A percentile compares a stretch with the other conserved stretches of the same genome.
These are phyloP conservation scores for Amanita pseudoporphyria DNA, from an alignment of 768 basidiomycete species.

Conservation along the genomic window DNA sequence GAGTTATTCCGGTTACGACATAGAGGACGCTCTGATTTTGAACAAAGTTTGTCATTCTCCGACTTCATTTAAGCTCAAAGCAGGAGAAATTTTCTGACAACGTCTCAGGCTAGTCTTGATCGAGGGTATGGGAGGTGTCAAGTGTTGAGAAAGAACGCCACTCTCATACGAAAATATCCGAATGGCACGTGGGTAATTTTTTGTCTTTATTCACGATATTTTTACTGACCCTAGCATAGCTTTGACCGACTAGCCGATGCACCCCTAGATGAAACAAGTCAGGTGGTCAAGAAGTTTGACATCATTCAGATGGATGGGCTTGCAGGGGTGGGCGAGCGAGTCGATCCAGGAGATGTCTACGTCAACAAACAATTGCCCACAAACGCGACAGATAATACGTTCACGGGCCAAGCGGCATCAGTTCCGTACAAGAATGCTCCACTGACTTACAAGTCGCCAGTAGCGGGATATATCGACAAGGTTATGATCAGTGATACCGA, in stretches of 20 bases:
- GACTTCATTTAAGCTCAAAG: not conserved
- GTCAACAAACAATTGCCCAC: slow-evolving; percentile 96
- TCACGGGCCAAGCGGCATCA: slow-evolving; percentile 73
- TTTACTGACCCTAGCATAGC: slow-evolving; percentile 26
- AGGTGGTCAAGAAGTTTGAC: slow-evolving; percentile 74
- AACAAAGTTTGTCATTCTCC: slow-evolving; percentile 55
- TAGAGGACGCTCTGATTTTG: slow-evolving; percentile 95
- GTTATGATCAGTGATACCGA: slow-evolving; percentile 97
- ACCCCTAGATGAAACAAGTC: slow-evolving; percentile 74
- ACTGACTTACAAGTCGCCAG: slow-evolving; percentile 88
- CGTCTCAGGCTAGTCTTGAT: slow-evolving; percentile 77
- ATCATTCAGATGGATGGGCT: slow-evolving; percentile 91
- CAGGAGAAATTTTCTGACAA: slow-evolving; percentile 7
- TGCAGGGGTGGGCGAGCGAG: slow-evolving; percentile 89
- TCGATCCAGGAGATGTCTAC: slow-evolving; percentile 89
- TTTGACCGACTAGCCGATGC: slow-evolving; percentile 94
- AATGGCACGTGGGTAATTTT: slow-evolving; percentile 80
- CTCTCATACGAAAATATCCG: slow-evolving; percentile 90
- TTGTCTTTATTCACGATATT: not conserved
- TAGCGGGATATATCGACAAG: slow-evolving; percentile 93
- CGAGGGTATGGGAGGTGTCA: slow-evolving; percentile 97
- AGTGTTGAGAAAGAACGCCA: slow-evolving; percentile 91
- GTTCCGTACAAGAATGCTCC: slow-evolving; percentile 89
- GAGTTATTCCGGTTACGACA: slow-evolving; percentile 99
- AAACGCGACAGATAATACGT: slow-evolving; percentile 87